Percentiles rank a stretch among this genome's conserved stretches.
These are phyloP conservation scores for Pseudogymnoascus sp. DNA, from an alignment of 2,329 filamentous ascomycete species.

Conservation along the genomic window DNA sequence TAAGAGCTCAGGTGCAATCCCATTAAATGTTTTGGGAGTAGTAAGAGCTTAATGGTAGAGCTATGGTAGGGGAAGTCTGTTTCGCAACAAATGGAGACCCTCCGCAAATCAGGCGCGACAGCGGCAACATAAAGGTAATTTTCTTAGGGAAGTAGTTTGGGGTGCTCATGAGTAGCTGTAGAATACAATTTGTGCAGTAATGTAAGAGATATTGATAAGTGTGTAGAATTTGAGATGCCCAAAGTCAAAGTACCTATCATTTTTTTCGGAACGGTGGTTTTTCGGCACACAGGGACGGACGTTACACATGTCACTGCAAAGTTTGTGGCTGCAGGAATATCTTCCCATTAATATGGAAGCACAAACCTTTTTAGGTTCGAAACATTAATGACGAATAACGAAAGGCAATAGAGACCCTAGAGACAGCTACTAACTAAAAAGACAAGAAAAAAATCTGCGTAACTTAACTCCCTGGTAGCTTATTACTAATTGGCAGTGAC, in stretches of 20 bases:
- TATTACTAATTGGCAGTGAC: not conserved
- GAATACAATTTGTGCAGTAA: slow-evolving; percentile 8
- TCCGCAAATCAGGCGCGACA: not conserved
- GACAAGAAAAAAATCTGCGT: not conserved
- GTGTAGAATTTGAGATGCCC: slow-evolving; percentile 17
- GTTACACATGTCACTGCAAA: not conserved
- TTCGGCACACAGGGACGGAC: slow-evolving; percentile 12
- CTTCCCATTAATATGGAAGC: too few species aligned
- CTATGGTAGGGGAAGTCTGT: not conserved
- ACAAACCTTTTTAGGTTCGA: too few species aligned
- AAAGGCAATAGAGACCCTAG: too few species aligned
- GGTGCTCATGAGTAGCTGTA: slow-evolving; percentile 7
- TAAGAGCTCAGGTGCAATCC: slow-evolving; percentile 9
- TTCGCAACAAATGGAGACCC: not conserved
- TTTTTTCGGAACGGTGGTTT: slow-evolving; percentile 18
- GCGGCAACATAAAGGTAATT: slow-evolving; percentile 8
- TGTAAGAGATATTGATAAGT: slow-evolving; percentile 15
- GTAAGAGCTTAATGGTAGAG: slow-evolving; percentile 10
- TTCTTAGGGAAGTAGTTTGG: not conserved
- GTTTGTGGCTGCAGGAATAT: too few species aligned
- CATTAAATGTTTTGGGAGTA: not conserved
- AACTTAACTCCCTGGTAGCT: not conserved
- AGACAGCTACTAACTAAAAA: not conserved
- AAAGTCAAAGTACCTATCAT: slow-evolving; percentile 23
- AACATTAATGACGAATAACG: too few species aligned